Conservation (phyloP, 805 yeast species). For the Blastobotrys muscicola region DNA sequence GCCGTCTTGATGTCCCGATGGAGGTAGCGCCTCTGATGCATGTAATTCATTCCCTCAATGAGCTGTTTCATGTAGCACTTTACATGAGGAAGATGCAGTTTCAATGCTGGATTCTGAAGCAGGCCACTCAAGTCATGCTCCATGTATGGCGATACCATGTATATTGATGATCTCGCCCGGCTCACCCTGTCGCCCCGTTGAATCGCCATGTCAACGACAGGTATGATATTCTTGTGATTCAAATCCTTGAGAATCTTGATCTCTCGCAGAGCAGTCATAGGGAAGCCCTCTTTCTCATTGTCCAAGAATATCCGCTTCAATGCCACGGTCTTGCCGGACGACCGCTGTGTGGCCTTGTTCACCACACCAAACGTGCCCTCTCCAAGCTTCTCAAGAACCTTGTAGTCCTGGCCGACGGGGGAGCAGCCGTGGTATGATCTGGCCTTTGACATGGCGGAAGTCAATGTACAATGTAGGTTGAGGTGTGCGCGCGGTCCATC, state of each 20-base stretch:
- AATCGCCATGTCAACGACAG: constrained; percentile 69
- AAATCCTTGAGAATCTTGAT: constrained; percentile 70
- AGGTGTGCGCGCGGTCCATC: no score
- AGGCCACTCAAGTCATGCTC: constrained; percentile 86
- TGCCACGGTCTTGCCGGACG: constrained; percentile 63
- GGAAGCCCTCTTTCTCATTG: constrained; percentile 69
- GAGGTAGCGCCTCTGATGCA: constrained; percentile 51
- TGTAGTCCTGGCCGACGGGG: constrained; percentile 24
- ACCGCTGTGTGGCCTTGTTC: constrained; percentile 53
- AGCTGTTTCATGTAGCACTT: constrained; percentile 78
- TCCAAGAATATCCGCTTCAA: constrained; percentile 76
- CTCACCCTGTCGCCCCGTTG: constrained; percentile 19
- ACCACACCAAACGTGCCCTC: constrained; percentile 91
- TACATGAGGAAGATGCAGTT: constrained; percentile 54
- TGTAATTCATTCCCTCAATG: constrained; percentile 67
- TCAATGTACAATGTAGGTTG: no score
- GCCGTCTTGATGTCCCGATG: constrained; percentile 97
- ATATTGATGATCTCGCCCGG: constrained; percentile 38
- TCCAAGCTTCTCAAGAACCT: constrained; percentile 41
- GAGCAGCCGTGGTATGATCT: constrained; percentile 27
- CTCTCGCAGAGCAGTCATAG: constrained; percentile 91
- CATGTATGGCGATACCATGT: constrained; percentile 90
- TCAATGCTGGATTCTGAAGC: constrained; percentile 65
- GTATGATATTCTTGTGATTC: constrained; percentile 61
- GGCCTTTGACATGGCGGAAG: no score